phyloP scores from a whole-genome alignment of 768 basidiomycete species.

The Kwoniella sp. region DNA sequence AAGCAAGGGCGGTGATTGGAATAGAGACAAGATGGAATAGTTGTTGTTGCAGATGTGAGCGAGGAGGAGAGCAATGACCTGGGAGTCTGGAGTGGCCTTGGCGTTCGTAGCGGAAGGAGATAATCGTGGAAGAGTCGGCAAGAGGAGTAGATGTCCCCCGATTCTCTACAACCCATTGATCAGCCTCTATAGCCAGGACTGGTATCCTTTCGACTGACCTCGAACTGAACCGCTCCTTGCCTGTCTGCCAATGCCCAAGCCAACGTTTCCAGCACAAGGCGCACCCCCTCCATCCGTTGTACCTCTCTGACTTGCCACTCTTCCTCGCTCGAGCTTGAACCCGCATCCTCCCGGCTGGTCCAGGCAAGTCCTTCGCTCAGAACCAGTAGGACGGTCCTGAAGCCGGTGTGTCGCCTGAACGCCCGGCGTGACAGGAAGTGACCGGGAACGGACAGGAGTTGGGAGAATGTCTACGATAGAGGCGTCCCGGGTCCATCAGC shows the following conservation, averaged over 20 bases:
- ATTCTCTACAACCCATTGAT: slow-evolving; percentile 1
- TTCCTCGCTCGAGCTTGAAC: slow-evolving; percentile 12
- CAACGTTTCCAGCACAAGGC: slow-evolving; percentile 30
- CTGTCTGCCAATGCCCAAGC: slow-evolving; percentile 31
- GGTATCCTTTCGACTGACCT: slow-evolving; percentile 27
- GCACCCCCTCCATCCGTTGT: slow-evolving; percentile 37
- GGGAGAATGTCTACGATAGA: slow-evolving; percentile 25
- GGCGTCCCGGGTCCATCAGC: neutral
- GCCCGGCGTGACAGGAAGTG: slow-evolving; percentile 23
- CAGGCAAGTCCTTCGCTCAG: slow-evolving; percentile 20
- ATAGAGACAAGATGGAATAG: slow-evolving; percentile 33
- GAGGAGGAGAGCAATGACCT: slow-evolving; percentile 35
- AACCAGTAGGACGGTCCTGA: slow-evolving; percentile 12
- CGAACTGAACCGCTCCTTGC: slow-evolving; percentile 21
- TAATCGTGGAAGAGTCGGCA: slow-evolving; percentile 1
- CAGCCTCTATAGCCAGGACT: neutral
- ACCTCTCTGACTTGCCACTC: slow-evolving; percentile 36
- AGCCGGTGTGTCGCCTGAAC: slow-evolving; percentile 35
- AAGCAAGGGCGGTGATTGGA: slow-evolving; percentile 5
- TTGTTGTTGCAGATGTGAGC: slow-evolving; percentile 42
- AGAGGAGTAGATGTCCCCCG: slow-evolving; percentile 12
- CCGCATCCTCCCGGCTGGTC: neutral
- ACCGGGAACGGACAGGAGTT: slow-evolving; percentile 19
- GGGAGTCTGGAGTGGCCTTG: slow-evolving; percentile 9
- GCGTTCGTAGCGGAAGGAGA: slow-evolving; percentile 1